Base-by-base conservation (phyloP, 768 basidiomycete species). In the Suillus alpinus region DNA sequence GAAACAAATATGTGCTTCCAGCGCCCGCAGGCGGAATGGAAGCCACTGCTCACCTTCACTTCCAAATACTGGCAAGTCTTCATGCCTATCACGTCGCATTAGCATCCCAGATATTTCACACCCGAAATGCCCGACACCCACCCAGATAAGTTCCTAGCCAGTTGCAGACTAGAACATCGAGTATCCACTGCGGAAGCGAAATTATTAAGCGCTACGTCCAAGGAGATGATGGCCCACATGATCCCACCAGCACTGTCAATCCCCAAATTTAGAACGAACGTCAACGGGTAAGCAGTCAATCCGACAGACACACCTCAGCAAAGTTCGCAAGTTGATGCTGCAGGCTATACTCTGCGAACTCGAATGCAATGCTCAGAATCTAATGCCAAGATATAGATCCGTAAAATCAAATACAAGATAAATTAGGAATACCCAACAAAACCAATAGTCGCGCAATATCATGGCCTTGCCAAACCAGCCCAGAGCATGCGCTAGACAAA, bases 381-480 rank as follows among this genome's bases (percentile, higher is more conserved):
- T 94, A 67, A 65, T 41, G 41, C 62, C 63, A 55, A 65, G 63
- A 52, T 53, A 36, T 66, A 49, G 31, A 16, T 39, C 41, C 44
- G 41, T 31, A 29, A 44, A 37, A 39, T 59, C 37, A 14, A 44
- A 49, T 59, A 56, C 41, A 50, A 62, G 52, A 57, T 46, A 43
- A 60, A 56, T 50, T 47, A 4, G 29, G 40, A 73, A 78, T 61
- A 92, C 92, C 92, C 93, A 94, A 68, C 93, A 94, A 69, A 94
- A 94, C 92, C 92, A 94, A 68, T 95, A 94, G 68, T 95, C 93
- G 26, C 93, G 85, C 68, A 95, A 73, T 66, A 95, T 88, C 81
- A 94, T 83, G 4, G 93, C 92, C 73, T 95, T 95, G 46, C 92
- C 92, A 71, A 92, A 94, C 92, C 92, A 95, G 6, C 92, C 92